phyloP scores from a whole-genome alignment of 148 eudicot species.

The Dianthus caryophyllus region DNA sequence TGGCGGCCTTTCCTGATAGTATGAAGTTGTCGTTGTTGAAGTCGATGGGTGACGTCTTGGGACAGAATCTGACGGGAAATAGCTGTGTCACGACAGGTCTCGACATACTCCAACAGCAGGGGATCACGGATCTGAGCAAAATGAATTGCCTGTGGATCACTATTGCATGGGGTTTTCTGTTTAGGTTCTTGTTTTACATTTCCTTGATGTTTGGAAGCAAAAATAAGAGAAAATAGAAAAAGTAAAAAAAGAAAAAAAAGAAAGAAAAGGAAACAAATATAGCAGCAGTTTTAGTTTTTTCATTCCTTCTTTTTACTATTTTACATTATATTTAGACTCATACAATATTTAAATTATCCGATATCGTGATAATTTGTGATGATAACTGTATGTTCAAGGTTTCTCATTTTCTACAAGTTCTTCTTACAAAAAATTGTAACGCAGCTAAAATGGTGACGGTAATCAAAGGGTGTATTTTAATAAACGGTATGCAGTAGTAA shows the following conservation, averaged over 20 bases:
- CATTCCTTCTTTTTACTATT: neutral
- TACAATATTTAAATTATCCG: neutral
- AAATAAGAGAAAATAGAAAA: conserved; percentile 59
- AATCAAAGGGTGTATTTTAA: no score
- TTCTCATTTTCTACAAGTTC: neutral
- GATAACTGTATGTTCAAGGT: conserved; percentile 1
- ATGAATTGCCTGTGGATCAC: conserved; percentile 67
- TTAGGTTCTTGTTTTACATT: conserved; percentile 67
- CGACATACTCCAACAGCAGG: conserved; percentile 58
- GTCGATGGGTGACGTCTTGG: conserved; percentile 54
- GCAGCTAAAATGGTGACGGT: neutral
- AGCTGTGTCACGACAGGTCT: conserved; percentile 65
- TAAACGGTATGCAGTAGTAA: no score
- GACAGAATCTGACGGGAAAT: conserved; percentile 44
- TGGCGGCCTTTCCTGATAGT: conserved; percentile 38
- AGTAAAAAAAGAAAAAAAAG: no score
- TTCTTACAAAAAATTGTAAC: neutral
- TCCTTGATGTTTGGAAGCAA: conserved; percentile 67
- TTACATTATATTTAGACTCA: neutral
- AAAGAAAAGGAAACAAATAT: no score
- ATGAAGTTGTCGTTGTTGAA: conserved; percentile 48
- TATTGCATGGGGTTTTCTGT: conserved; percentile 73
- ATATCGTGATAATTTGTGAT: neutral
- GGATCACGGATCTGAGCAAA: conserved; percentile 57
- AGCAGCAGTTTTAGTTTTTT: neutral